Base-by-base conservation (phyloP, 2,329 filamentous ascomycete species). In the Colletotrichum zoysiae region DNA sequence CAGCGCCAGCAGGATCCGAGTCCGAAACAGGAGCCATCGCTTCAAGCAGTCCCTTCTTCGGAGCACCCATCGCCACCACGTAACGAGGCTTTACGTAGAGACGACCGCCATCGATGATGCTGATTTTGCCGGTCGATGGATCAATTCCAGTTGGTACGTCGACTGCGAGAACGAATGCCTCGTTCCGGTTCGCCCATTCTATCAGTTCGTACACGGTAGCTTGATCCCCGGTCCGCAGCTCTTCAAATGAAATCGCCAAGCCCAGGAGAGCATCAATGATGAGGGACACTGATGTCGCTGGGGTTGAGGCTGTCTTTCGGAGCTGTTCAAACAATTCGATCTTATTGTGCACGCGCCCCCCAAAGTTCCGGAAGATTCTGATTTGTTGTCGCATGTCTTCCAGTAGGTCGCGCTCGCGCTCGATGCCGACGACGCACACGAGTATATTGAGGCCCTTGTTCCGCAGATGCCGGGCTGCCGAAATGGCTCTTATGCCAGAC, bases 101-200 rank as follows among this genome's bases (percentile, higher is more conserved):
- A 50, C 91, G 90, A 64, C 92, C 89, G 3, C 93, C 94, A 78
- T 98, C 95, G 53, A 89, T 88, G 62, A 89, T 83, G 68, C 86
- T 88, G 20, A 89, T 86, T 78, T 88, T 88, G 77, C 94, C 94
- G 50, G 90, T 91, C 0, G 91, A 90, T 3, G 93, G 94, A 74
- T 95, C 94, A 61, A 97, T 90, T 6, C 96, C 96, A 0, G 93
- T 95, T 0, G 96, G 96, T 7, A 97, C 90, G 79, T 97, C 95
- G n/a, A 99, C 89, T 0, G 95, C 93, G 26, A 99, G 84, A 3
- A 96, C 92, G 70, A 92, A 91, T 0, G 94, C 91, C 74, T 95
- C 93, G 78, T 92, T 93, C 74, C 95, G 92, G 79, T 98, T 98
- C 3, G 94, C 92, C 95, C 95, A 98, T 74, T 95, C 92, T 77